Conservation (phyloP, 148 eudicot species). For the Pharnaceum exiguum region DNA sequence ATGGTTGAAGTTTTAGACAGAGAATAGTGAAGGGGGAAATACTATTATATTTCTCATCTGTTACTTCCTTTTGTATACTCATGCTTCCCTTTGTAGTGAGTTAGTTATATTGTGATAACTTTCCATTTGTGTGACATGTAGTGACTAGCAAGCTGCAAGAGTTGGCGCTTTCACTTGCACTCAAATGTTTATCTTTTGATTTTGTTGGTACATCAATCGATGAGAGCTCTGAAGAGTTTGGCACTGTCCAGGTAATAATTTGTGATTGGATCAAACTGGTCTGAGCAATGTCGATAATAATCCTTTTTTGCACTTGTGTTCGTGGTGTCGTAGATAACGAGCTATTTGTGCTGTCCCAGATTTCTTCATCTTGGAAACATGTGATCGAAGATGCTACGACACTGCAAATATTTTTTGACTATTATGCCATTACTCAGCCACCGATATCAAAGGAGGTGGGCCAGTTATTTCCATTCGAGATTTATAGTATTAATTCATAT, state of each 20-base stretch:
- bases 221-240: constrained; percentile 95
- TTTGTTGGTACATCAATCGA: constrained; percentile 88
- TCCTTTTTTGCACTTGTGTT: not conserved
- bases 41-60: no score
- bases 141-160: constrained; percentile 70
- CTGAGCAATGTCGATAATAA: not conserved
- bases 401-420: constrained; percentile 83
- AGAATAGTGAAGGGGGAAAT: no score
- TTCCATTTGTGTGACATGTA: constrained; percentile 32
- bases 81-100: no score
- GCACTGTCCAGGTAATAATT: constrained; percentile 72
- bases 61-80: no score
- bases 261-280: not conserved
- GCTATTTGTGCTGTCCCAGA: constrained; percentile 35
- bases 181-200: constrained; percentile 86
- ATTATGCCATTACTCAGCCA: constrained; percentile 72
- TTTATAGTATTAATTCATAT: not conserved
- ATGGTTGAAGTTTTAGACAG: no score
- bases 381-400: constrained; percentile 79
- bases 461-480: constrained; percentile 5
- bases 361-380: constrained; percentile 82
- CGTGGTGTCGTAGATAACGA: no score
- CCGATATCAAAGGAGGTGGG: constrained; percentile 87
- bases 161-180: constrained; percentile 76
- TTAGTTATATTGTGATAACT: constrained; percentile 6